Evolutionary conservation across 2,329 filamentous ascomycete species (phyloP).

Genomic region (Pseudovirgaria hyperparasitica): DNA sequence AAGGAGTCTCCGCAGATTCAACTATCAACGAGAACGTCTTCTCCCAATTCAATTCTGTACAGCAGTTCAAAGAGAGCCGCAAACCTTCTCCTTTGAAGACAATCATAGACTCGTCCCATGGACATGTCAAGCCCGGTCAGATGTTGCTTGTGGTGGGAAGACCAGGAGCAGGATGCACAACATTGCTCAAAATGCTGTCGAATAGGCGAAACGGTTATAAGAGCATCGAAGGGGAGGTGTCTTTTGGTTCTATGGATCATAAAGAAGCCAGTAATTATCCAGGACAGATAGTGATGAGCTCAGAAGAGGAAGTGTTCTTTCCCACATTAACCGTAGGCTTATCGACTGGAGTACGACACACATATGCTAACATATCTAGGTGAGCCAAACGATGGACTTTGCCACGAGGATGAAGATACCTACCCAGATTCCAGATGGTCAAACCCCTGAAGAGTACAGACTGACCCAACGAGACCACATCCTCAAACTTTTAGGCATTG

Average conservation of each 20-base stretch:
- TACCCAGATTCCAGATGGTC: conserved; percentile 32
- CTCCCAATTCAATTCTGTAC: conserved; percentile 6
- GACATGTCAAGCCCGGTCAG: conserved; percentile 62
- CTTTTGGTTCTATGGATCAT: conserved; percentile 36
- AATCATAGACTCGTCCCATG: conserved; percentile 5
- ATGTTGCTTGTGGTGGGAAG: conserved; percentile 77
- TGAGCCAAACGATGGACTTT: conserved; percentile 37
- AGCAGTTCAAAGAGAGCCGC: not conserved
- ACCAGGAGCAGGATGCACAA: conserved; percentile 50
- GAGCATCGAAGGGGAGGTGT: conserved; percentile 31
- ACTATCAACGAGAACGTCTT: conserved; percentile 7
- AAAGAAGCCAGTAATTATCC: conserved; percentile 35
- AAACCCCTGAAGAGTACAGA: conserved; percentile 33
- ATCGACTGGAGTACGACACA: too few relatives aligned
- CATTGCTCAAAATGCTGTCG: conserved; percentile 40
- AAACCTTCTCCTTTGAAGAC: conserved; percentile 4
- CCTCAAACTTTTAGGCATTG: conserved; percentile 27
- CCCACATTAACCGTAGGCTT: conserved; percentile 36
- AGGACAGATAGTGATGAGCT: conserved; percentile 46
- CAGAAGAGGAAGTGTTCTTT: conserved; percentile 40
- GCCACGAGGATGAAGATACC: conserved; percentile 46
- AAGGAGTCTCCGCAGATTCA: conserved; percentile 3
- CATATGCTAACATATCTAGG: too few relatives aligned
- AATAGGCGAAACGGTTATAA: conserved; percentile 47
- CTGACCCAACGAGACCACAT: conserved; percentile 40